A percentile compares a stretch with the other conserved stretches of the same genome.
Conservation (phyloP, 768 basidiomycete genomes). For the Auriscalpium orientale region DNA sequence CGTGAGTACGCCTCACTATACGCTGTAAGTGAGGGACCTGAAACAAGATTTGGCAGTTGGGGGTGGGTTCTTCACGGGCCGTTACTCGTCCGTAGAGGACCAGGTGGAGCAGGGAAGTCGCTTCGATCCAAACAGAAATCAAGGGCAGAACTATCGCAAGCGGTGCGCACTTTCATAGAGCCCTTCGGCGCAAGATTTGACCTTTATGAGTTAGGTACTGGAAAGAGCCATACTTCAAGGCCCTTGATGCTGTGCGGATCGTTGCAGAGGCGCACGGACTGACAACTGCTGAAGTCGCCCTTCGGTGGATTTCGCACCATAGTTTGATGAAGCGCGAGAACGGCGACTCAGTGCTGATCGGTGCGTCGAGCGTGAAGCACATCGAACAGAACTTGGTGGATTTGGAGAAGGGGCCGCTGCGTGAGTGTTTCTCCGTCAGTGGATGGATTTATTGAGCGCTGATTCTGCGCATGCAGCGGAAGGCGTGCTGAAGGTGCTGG, state of each 20-base stretch:
- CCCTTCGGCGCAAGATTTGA: background rate
- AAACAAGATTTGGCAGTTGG: conserved; percentile 20
- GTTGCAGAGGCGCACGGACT: conserved; percentile 31
- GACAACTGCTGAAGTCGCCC: conserved; percentile 33
- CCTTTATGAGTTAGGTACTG: conserved; percentile 33
- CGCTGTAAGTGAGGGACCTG: background rate
- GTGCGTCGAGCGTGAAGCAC: conserved; percentile 51
- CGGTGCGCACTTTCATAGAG: background rate
- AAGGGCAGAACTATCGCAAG: conserved; percentile 30
- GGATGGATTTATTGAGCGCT: background rate
- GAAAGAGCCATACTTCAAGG: conserved; percentile 46
- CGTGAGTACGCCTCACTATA: conserved; percentile 22
- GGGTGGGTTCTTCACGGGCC: conserved; percentile 36
- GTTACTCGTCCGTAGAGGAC: conserved; percentile 28
- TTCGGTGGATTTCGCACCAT: conserved; percentile 44
- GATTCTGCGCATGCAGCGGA: conserved; percentile 11
- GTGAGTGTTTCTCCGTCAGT: conserved; percentile 18
- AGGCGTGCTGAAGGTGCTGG: conserved; percentile 12
- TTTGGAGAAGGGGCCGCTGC: conserved; percentile 51
- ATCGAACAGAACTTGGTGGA: conserved; percentile 48
- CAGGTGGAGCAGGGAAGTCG: conserved; percentile 43
- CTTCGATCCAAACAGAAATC: conserved; percentile 40
- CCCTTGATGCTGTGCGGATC: conserved; percentile 35
- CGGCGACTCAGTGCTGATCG: conserved; percentile 50
- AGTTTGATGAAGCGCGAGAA: conserved; percentile 38